These are phyloP conservation scores for Copromyces sp. DNA, from an alignment of 495 filamentous ascomycete genomes.

Conservation along the genomic window DNA sequence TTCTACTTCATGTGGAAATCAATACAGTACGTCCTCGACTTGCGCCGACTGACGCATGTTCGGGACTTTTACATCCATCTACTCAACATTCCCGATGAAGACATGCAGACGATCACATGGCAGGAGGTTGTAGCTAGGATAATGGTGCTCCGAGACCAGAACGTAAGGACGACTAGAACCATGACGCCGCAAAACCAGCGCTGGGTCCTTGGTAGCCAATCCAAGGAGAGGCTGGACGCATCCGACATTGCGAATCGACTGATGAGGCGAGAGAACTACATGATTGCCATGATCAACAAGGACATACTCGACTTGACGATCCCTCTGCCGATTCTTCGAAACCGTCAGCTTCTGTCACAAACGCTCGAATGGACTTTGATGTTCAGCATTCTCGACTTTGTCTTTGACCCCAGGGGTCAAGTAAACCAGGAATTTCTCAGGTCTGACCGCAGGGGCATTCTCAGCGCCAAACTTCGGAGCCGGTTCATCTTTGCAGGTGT, in stretches of 20 bases:
- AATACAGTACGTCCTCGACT: conserved; percentile 63
- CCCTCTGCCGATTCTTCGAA: conserved; percentile 71
- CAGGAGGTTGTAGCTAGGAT: conserved; percentile 84
- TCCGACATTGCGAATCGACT: conserved; percentile 94
- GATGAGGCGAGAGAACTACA: conserved; percentile 93
- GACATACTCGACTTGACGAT: conserved; percentile 81
- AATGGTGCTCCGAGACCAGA: conserved; percentile 78
- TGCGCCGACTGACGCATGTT: conserved; percentile 63
- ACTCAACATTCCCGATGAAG: conserved; percentile 75
- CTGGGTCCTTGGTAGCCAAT: conserved; percentile 67
- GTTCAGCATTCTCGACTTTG: conserved; percentile 81
- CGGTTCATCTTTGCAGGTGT: conserved; percentile 74
- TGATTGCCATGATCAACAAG: conserved; percentile 95
- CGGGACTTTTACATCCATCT: conserved; percentile 85
- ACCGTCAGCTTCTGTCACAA: conserved; percentile 65
- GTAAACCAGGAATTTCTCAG: conserved; percentile 74
- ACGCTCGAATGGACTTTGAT: conserved; percentile 84
- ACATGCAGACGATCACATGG: conserved; percentile 96
- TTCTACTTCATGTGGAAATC: conserved; percentile 78
- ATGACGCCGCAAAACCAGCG: conserved; percentile 40
- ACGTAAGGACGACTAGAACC: conserved; percentile 66
- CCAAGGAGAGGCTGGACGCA: conserved; percentile 91
- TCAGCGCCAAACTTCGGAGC: conserved; percentile 63
- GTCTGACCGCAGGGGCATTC: conserved; percentile 62
- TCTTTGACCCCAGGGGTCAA: conserved; percentile 82